Conservation (phyloP, 163 green algal species). For the Scenedesmus sp. region DNA sequence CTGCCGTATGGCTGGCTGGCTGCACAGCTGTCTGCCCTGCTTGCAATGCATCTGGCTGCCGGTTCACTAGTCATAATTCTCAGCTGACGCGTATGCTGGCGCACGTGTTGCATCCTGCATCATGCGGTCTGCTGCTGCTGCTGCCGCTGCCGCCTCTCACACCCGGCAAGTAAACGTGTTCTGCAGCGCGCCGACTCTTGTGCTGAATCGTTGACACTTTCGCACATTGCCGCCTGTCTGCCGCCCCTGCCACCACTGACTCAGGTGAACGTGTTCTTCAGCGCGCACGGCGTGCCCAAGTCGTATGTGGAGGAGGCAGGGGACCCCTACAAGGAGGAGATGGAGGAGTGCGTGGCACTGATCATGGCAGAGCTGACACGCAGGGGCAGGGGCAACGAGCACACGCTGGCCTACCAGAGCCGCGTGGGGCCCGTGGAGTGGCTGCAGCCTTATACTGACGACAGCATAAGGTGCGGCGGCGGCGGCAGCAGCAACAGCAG, state of each 20-base stretch:
- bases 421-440: constrained; percentile 98
- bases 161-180: no score
- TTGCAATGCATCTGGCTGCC: no score
- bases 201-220: no score
- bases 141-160: not conserved
- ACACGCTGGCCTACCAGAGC: constrained; percentile 98
- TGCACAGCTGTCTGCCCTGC: no score
- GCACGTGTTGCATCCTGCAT: no score
- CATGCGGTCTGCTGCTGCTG: not conserved
- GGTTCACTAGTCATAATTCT: no score
- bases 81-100: no score
- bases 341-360: constrained; percentile 97
- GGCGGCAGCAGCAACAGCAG: no score
- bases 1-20: no score
- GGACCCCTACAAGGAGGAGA: constrained; percentile 99
- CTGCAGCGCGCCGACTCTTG: no score
- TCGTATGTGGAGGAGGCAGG: constrained; percentile 90
- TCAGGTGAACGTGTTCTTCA: constrained; percentile 95
- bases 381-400: constrained; percentile 82
- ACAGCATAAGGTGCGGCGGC: constrained; percentile 84
- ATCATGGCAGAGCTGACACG: constrained; percentile 91
- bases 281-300: constrained; percentile 96
- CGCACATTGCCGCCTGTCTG: not conserved
- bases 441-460: constrained; percentile 98
- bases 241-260: not conserved